Base-by-base conservation (phyloP, 2,329 filamentous ascomycete species). In the Colletotrichum spaethianum region DNA sequence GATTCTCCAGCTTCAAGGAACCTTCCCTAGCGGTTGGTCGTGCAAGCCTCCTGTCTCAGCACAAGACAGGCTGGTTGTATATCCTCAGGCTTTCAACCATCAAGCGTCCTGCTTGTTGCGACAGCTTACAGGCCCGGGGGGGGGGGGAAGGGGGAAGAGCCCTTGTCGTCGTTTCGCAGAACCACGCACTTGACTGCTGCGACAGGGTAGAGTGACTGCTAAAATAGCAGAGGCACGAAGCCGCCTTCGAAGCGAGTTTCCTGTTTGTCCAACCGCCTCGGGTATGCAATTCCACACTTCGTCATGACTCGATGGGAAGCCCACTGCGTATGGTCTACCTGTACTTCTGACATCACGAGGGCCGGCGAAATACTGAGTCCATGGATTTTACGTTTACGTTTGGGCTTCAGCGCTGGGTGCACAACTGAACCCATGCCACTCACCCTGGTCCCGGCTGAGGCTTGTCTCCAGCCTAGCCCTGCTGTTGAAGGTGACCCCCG, bases 1-100 rank as follows among this genome's bases (percentile, higher is more conserved):
- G 36, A 57, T 46, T 65, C 4, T 68, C 64, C 50, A 53, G 64
- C 42, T 38, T 66, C 46, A 26, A 33, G 50, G 16, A 40, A 59
- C 52, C 23, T 50, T 38, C 48, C 11, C 50, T 66, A 65, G 52
- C 70, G 44, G 46, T 42, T 65, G 53, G 70, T 46, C 61, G 53
- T 66, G 56, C 66, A 70, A 59, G 64, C 67, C 60, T 62, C 56
- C 40, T 71, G 70, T 73, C 70, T 73, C 67, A 71, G 55, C 67
- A 57, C 67, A 61, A 62, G 67, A 71, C 70, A 55, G 61, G 67
- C 70, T 48, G 36, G 44, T 69, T 65, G 52, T 64, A 46, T 70
- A 48, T 53, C 52, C 50, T 71, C 52, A 28, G 38, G 44, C 57
- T 57, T 42, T 57, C 48, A 63, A 23, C 44, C 52, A 59, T 69